Evolutionary conservation across 2,329 filamentous ascomycete genomes (phyloP).

Genomic region (Gnomoniopsis sp.): DNA sequence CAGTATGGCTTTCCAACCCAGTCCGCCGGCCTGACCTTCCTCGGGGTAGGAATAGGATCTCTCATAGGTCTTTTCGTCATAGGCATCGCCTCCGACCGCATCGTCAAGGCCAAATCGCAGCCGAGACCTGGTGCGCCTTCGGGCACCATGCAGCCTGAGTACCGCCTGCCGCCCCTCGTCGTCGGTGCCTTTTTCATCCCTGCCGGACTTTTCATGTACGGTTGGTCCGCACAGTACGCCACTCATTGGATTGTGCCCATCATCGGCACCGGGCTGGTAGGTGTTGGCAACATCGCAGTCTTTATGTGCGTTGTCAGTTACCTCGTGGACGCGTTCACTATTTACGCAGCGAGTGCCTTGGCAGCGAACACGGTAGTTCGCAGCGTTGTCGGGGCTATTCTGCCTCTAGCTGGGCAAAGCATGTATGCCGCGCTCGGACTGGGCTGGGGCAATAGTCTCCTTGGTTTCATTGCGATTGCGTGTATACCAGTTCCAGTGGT

Average conservation of each 20-base stretch:
- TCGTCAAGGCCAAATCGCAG: conserved; percentile 40
- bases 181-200: conserved; percentile 24
- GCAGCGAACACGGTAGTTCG: conserved; percentile 57
- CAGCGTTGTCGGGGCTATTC: conserved; percentile 46
- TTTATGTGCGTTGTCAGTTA: conserved; percentile 54
- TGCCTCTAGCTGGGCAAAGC: conserved; percentile 47
- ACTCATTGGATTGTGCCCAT: conserved; percentile 53
- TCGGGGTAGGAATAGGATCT: conserved; percentile 50
- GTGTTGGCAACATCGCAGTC: conserved; percentile 33
- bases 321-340: conserved; percentile 48
- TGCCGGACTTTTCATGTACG: conserved; percentile 31
- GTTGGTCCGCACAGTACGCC: conserved; percentile 27
- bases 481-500: not conserved
- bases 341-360: conserved; percentile 40
- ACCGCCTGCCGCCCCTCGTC: conserved; percentile 22
- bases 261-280: conserved; percentile 44
- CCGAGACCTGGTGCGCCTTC: no score
- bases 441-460: conserved; percentile 25
- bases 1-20: conserved; percentile 35
- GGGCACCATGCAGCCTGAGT: conserved; percentile 23
- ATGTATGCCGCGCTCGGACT: conserved; percentile 23
- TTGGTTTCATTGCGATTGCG: conserved; percentile 21
- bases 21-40: conserved; percentile 49
- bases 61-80: conserved; percentile 53
- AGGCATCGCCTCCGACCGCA: conserved; percentile 33